phyloP scores from a whole-genome alignment of 768 basidiomycete genomes.

The Lactarius deliciosus region DNA sequence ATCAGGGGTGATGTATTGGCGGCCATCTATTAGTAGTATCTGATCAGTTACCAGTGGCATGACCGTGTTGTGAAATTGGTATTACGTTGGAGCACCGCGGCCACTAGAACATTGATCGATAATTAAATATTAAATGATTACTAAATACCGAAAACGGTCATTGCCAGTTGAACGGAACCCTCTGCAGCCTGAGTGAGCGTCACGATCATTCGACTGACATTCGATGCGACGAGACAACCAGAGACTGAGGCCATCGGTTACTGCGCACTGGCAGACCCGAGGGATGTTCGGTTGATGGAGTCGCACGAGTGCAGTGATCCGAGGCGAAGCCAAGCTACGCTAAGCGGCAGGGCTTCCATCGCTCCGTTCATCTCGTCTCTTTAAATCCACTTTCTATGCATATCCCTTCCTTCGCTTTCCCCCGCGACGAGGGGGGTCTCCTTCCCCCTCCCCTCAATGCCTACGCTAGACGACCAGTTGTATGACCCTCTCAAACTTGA shows the following conservation, averaged over 20 bases:
- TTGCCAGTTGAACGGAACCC: too few relatives aligned
- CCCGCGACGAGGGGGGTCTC: neutral
- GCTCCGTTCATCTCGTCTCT: neutral
- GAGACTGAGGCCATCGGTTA: too few relatives aligned
- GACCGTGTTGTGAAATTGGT: too few relatives aligned
- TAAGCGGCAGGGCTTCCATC: neutral
- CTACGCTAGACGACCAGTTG: neutral
- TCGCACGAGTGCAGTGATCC: neutral
- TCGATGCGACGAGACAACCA: too few relatives aligned
- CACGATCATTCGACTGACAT: too few relatives aligned
- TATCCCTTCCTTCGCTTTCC: neutral
- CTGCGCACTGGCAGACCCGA: too few relatives aligned
- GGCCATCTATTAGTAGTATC: neutral
- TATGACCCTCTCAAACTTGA: conserved; percentile 2
- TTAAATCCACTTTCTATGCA: neutral
- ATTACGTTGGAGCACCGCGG: too few relatives aligned
- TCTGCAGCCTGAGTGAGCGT: too few relatives aligned
- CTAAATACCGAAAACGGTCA: too few relatives aligned
- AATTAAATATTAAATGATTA: too few relatives aligned
- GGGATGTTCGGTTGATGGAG: neutral
- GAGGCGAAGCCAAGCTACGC: neutral
- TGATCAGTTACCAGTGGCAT: too few relatives aligned
- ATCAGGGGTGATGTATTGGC: neutral
- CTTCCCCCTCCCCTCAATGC: neutral
- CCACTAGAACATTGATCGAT: too few relatives aligned